Evolutionary conservation across 208 protist species (phyloP).

Genomic region (Crithidia mellificae): DNA sequence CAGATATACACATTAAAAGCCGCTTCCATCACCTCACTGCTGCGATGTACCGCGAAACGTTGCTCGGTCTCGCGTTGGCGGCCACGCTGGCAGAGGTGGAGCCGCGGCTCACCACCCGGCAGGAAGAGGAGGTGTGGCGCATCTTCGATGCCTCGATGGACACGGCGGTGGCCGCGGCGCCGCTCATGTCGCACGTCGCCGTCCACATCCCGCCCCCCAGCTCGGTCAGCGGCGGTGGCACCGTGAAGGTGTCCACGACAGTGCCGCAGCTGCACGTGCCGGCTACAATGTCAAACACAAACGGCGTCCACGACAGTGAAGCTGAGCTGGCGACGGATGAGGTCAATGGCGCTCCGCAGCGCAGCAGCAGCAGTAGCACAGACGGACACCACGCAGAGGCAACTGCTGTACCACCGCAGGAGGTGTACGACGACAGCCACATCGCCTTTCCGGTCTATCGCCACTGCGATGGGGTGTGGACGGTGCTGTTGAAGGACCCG

Average conservation of each 20-base stretch:
- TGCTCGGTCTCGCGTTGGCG: constrained; percentile 70
- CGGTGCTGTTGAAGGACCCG: constrained; percentile 81
- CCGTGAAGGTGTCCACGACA: background rate
- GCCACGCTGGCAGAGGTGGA: constrained; percentile 68
- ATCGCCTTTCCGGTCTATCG: constrained; percentile 80
- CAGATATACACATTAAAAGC: background rate
- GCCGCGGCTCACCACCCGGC: constrained; percentile 53
- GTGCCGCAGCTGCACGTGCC: constrained; percentile 8
- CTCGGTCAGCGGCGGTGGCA: constrained; percentile 16
- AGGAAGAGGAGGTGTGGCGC: constrained; percentile 77
- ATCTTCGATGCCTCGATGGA: constrained; percentile 82
- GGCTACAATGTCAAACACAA: background rate
- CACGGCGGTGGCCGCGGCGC: constrained; percentile 53
- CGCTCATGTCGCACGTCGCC: constrained; percentile 52
- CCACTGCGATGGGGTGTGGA: constrained; percentile 74
- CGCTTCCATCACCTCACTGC: background rate
- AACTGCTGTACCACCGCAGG: background rate
- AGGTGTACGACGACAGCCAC: constrained; percentile 31
- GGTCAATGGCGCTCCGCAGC: no score
- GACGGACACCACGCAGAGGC: no score
- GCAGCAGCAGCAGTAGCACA: background rate
- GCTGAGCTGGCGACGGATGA: no score
- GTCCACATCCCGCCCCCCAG: constrained; percentile 48
- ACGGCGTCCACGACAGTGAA: background rate
- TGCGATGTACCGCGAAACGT: constrained; percentile 76